Percentiles rank a stretch among this genome's conserved stretches.
Evolutionary conservation across 441 rosid species (phyloP).

Genomic region (Adansonia gregorii): DNA sequence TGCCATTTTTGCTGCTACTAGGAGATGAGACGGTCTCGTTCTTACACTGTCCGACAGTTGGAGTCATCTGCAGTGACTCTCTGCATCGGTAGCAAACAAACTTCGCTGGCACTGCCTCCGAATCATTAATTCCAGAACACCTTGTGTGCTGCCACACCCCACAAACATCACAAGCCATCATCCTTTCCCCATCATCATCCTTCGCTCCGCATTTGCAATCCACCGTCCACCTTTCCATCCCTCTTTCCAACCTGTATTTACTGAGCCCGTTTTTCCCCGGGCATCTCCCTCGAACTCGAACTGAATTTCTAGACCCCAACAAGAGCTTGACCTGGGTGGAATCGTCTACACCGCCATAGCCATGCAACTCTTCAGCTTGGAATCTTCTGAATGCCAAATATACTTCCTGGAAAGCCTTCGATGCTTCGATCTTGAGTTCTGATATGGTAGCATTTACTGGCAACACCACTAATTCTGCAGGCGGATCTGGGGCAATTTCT

Average conservation of each 20-base stretch:
- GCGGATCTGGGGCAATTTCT: slow-evolving; percentile 40
- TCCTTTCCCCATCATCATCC: slow-evolving; percentile 77
- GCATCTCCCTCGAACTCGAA: slow-evolving; percentile 54
- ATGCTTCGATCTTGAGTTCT: slow-evolving; percentile 59
- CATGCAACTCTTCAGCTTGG: slow-evolving; percentile 60
- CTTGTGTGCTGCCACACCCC: slow-evolving; percentile 80
- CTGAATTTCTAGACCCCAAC: slow-evolving; percentile 38
- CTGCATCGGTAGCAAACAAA: slow-evolving; percentile 58
- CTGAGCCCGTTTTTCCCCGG: slow-evolving; percentile 41
- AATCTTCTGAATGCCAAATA: slow-evolving; percentile 59
- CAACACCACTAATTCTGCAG: slow-evolving; percentile 49
- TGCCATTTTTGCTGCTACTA: not conserved
- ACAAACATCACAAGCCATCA: slow-evolving; percentile 73
- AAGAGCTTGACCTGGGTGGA: slow-evolving; percentile 61
- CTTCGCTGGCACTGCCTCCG: slow-evolving; percentile 57
- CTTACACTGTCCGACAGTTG: slow-evolving; percentile 28
- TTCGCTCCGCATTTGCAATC: slow-evolving; percentile 69
- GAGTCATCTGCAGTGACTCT: slow-evolving; percentile 19
- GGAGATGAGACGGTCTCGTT: not conserved
- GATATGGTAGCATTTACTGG: slow-evolving; percentile 49
- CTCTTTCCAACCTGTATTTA: slow-evolving; percentile 66
- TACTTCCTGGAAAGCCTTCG: slow-evolving; percentile 61
- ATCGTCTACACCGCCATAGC: slow-evolving; percentile 57
- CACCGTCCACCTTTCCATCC: slow-evolving; percentile 70
- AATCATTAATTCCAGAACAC: slow-evolving; percentile 60